Evolutionary conservation across 2,329 filamentous ascomycete species (phyloP).

Genomic region (Nemania sp.): DNA sequence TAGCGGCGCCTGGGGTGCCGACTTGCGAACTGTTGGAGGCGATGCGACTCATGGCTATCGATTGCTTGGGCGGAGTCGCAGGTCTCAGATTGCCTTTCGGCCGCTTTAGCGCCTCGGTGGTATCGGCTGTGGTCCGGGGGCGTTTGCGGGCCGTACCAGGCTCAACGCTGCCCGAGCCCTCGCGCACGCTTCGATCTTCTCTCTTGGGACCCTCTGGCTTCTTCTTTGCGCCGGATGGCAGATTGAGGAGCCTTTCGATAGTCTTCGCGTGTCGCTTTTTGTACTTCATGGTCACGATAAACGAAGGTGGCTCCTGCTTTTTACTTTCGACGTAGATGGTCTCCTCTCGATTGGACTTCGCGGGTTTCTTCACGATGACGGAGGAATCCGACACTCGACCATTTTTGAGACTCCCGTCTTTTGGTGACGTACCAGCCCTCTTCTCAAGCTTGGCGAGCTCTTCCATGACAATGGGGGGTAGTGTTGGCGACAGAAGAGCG

Average conservation of each 20-base stretch:
- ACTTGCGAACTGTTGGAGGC: constrained; percentile 57
- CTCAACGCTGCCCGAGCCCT: constrained; percentile 50
- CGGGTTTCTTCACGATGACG: constrained; percentile 42
- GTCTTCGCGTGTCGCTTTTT: constrained; percentile 51
- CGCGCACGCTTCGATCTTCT: constrained; percentile 36
- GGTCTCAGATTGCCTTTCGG: constrained; percentile 51
- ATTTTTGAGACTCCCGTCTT: constrained; percentile 33
- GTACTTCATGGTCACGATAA: constrained; percentile 52
- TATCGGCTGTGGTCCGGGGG: constrained; percentile 45
- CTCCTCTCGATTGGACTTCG: constrained; percentile 40
- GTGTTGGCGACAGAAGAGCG: constrained; percentile 57
- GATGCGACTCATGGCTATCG: constrained; percentile 56
- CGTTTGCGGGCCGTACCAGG: constrained; percentile 53
- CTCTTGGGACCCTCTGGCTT: constrained; percentile 44
- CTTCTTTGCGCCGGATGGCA: constrained; percentile 43
- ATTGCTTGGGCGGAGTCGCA: constrained; percentile 55
- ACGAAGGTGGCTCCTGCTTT: constrained; percentile 20
- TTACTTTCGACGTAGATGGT: constrained; percentile 31
- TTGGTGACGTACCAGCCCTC: constrained; percentile 30
- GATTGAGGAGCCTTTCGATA: constrained; percentile 51
- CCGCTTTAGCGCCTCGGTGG: constrained; percentile 45
- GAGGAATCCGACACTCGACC: constrained; percentile 40
- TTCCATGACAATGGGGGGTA: constrained; percentile 56
- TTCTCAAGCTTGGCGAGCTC: constrained; percentile 46
- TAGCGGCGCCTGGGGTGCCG: constrained; percentile 53